Base-by-base conservation (phyloP, 2,329 filamentous ascomycete genomes). In the Diaporthe sp. region DNA sequence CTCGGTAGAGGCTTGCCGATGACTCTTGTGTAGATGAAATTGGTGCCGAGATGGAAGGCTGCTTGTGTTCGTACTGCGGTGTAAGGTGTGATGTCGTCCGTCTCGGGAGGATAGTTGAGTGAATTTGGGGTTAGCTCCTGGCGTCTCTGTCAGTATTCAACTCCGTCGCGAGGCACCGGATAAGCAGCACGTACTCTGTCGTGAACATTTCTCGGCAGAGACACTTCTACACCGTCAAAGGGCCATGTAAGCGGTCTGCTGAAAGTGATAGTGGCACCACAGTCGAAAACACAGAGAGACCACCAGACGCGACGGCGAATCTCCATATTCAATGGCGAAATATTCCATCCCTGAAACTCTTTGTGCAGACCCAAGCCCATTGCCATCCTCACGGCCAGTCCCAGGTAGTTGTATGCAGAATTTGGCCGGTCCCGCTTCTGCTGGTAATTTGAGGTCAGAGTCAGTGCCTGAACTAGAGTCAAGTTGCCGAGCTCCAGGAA, bases 401-500 rank as follows among this genome's bases (percentile, higher is more conserved):
- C 87, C 46, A 88, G 83, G 59, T 86, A 87, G 77, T 88, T 89
- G 77, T 87, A 89, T 1, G 87, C 87, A 0, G 87, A 87, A 75
- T 89, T 89, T 4, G 87, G 87, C 51, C 86, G 84, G 78, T 89
- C 85, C 42, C 86, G 82, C 78, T 89, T 89, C 77, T 89, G 87
- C 61, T 79, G 78, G 74, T 82, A 82, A 49, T 83, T 83, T 28
- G 79, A 79, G 34, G 81, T 78, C 6, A 83, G 79, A 2, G 79
- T 79, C 17, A 83, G 78, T 2, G 82, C 81, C 70, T 83, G 81
- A 22, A 83, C 81, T 9, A 82, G 78, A 1, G 81, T 82, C 46
- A 83, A 76, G 76, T 77, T 77, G 61, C 76, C 76, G 68, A 77
- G 74, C 31, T 77, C 76, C 31, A 77, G 49, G 22, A 77, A 77